Conservation (phyloP, 768 basidiomycete genomes). For the Trichaptum fuscoviolaceum region DNA sequence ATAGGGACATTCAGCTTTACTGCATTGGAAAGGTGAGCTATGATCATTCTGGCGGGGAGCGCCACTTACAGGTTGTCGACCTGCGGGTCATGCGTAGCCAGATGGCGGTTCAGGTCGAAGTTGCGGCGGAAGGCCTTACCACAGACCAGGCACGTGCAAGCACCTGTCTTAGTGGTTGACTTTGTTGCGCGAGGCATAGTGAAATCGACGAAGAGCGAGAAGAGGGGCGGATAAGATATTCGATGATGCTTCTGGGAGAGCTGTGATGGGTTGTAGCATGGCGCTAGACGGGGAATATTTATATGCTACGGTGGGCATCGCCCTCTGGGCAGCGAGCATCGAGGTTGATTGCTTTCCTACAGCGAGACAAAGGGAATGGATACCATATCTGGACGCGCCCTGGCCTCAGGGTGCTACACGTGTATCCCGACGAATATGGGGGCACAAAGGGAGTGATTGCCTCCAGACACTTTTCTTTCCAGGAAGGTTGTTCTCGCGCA, state of each 20-base stretch:
- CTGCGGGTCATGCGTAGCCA: neutral
- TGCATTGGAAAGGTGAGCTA: neutral
- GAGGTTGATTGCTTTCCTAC: neutral
- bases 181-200: neutral
- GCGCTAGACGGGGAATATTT: neutral
- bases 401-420: neutral
- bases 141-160: neutral
- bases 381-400: neutral
- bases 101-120: neutral
- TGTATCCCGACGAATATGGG: neutral
- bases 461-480: neutral
- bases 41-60: neutral
- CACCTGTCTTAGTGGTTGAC: neutral
- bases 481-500: neutral
- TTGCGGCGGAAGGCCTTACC: neutral
- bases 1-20: slow-evolving; percentile 1
- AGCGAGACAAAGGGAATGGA: neutral
- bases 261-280: neutral
- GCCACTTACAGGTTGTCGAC: neutral
- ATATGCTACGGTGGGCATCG: neutral
- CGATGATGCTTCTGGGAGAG: neutral
- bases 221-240: neutral
- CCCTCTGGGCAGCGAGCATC: slow-evolving; percentile 1
- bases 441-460: neutral
- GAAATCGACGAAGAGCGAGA: neutral